Percentiles rank a stretch among this genome's conserved stretches.
Evolutionary conservation across 495 filamentous ascomycete species (phyloP).

Genomic region (Schizothecium vesticola): DNA sequence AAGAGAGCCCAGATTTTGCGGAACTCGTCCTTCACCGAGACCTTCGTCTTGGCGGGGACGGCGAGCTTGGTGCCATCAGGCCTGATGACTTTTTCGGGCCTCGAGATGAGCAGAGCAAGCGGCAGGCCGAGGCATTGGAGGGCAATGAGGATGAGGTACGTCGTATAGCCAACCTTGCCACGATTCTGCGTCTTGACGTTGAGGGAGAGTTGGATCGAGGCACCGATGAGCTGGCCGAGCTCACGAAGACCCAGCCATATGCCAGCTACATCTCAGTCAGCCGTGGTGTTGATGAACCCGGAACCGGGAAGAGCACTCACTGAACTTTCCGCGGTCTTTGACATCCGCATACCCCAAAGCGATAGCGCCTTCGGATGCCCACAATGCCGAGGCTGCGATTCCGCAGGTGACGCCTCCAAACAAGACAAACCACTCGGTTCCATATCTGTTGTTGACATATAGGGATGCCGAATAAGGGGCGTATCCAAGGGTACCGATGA

Average conservation of each 20-base stretch:
- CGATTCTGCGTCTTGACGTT: conserved; percentile 42
- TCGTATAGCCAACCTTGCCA: conserved; percentile 51
- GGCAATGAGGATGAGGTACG: conserved; percentile 51
- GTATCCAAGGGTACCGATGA: conserved; percentile 53
- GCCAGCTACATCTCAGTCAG: conserved; percentile 27
- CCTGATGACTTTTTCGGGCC: conserved; percentile 51
- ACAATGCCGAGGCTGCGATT: conserved; percentile 50
- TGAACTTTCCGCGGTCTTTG: conserved; percentile 49
- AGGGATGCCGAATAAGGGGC: conserved; percentile 52
- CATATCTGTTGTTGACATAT: conserved; percentile 55
- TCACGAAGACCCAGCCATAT: conserved; percentile 56
- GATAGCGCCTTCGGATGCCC: conserved; percentile 55
- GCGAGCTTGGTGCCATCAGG: conserved; percentile 40
- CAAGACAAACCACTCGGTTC: conserved; percentile 52
- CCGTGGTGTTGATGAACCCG: neutral
- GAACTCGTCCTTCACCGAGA: conserved; percentile 36
- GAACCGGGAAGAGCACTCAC: conserved; percentile 14
- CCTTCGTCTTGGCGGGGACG: conserved; percentile 39
- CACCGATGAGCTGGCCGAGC: conserved; percentile 51
- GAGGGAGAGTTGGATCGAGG: conserved; percentile 51
- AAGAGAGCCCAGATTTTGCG: conserved; percentile 42
- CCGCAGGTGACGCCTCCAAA: conserved; percentile 54
- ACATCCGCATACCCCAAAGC: conserved; percentile 53
- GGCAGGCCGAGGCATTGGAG: conserved; percentile 50
- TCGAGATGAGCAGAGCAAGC: conserved; percentile 46